A percentile compares a stretch with the other conserved stretches of the same genome.
Evolutionary conservation across 768 basidiomycete species (phyloP).

Genomic region (Rickenella mellea): DNA sequence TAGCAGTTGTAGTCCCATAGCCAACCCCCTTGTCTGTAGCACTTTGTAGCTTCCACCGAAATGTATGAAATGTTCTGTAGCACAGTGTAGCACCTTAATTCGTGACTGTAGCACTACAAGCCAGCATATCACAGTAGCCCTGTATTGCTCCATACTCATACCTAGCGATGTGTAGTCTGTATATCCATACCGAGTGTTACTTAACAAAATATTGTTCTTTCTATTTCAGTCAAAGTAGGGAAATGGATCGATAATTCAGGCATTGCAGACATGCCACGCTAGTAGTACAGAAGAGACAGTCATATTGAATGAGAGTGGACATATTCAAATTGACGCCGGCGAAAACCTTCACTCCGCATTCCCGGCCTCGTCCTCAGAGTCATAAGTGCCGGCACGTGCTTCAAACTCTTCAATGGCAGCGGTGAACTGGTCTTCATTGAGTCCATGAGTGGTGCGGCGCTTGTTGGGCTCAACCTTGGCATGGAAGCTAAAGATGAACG

Average conservation of each 20-base stretch:
- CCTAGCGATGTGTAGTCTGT: neutral
- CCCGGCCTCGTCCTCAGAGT: too few relatives aligned
- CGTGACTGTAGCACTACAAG: neutral
- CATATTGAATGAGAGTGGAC: too few relatives aligned
- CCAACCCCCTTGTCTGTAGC: neutral
- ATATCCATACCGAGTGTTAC: neutral
- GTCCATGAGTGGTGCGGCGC: neutral
- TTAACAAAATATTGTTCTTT: neutral
- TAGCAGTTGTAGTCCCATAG: neutral
- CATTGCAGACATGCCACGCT: too few relatives aligned
- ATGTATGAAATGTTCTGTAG: neutral
- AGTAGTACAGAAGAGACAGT: too few relatives aligned
- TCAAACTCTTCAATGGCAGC: constrained; percentile 1
- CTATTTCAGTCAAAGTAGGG: too few relatives aligned
- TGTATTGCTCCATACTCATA: neutral
- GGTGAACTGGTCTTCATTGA: constrained; percentile 1
- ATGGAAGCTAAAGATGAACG: constrained; percentile 4
- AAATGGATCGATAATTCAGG: too few relatives aligned
- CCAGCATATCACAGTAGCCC: neutral
- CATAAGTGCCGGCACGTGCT: neutral
- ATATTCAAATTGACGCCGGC: too few relatives aligned
- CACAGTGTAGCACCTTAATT: neutral
- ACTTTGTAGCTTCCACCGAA: neutral
- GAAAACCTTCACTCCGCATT: too few relatives aligned
- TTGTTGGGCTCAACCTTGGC: constrained; percentile 2